Evolutionary conservation across 2,329 filamentous ascomycete genomes (phyloP), one percentile per base, ranked within the genome.

Genomic region (Penicillium sp.): DNA sequence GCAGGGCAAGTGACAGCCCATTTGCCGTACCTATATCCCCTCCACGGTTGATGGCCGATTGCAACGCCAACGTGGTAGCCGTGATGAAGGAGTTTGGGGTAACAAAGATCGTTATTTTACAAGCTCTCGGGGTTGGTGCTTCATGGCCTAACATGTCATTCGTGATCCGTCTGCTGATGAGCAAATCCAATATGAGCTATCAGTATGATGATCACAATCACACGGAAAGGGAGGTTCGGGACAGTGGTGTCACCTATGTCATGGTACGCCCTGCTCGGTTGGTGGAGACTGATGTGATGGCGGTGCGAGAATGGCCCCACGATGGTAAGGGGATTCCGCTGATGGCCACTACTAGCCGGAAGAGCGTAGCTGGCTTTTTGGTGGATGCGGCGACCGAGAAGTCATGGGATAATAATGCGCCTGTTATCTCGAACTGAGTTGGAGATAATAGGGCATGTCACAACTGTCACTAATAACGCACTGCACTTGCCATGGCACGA

Each of bases 101-200:
- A 44, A 54, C 42, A 7, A 80, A 78, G 46, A 58, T 81, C 2
- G 70, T 82, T 24, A 68, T 79, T 43, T 74, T 83, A 65, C 79
- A 76, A 11, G 74, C 77, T 1, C 75, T 79, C 53, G 81, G 81
- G 10, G 73, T 76, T 1, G 78, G 75, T 0, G 63, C 70, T 27
- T 81, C 79, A 4, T 77, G 69, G 63, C 24, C 51, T 0, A 73
- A 74, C 44, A 60, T 81, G 51, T 65, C 72, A 39, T 73, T 68
- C 30, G 63, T 75, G 1, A 59, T 81, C 56, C 70, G 73, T 14
- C 49, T 72, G 30, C 53, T 81, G n/a, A 75, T 83, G 58, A 69
- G 63, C 28, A 65, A 76, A 38, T 75, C 71, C 31, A 75, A 76
- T 52, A 80, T 81, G 74, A 66, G 58, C 18, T 66, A 74, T 27